Conservation (phyloP, 768 basidiomycete genomes). For the Mycena rebaudengoi region DNA sequence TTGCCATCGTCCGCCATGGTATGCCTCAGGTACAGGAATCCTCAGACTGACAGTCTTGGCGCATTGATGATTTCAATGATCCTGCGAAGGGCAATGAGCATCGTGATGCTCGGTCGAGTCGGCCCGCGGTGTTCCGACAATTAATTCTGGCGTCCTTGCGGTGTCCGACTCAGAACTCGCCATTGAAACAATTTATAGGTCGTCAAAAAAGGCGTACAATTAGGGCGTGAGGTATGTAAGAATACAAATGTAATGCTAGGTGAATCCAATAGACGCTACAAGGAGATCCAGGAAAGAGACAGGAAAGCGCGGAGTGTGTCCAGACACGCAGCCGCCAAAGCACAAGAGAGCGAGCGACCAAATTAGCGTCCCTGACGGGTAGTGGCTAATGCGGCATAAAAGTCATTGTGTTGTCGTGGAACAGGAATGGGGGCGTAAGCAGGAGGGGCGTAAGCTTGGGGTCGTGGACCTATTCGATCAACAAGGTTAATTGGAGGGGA, state of each 20-base stretch:
- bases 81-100: too few species aligned
- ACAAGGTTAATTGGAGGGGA: neutral
- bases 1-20: conserved; percentile 24
- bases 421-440: conserved; percentile 47
- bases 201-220: neutral
- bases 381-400: conserved; percentile 31
- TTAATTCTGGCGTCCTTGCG: neutral
- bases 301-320: conserved; percentile 23
- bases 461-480: conserved; percentile 50
- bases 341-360: conserved; percentile 9
- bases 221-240: conserved; percentile 16
- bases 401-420: conserved; percentile 41
- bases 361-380: conserved; percentile 9
- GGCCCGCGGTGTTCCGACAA: neutral
- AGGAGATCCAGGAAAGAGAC: conserved; percentile 13
- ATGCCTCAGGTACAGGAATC: neutral
- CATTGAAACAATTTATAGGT: conserved; percentile 5
- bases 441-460: conserved; percentile 59
- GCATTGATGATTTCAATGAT: too few species aligned
- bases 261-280: conserved; percentile 24
- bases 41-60: too few species aligned
- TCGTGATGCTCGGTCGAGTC: too few species aligned
- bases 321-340: conserved; percentile 26
- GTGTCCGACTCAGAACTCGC: neutral
- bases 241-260: conserved; percentile 16